Percentiles rank a stretch among this genome's conserved stretches.
Conservation (phyloP, 176 grass and related monocot genomes). For the Dactylis glomerata region DNA sequence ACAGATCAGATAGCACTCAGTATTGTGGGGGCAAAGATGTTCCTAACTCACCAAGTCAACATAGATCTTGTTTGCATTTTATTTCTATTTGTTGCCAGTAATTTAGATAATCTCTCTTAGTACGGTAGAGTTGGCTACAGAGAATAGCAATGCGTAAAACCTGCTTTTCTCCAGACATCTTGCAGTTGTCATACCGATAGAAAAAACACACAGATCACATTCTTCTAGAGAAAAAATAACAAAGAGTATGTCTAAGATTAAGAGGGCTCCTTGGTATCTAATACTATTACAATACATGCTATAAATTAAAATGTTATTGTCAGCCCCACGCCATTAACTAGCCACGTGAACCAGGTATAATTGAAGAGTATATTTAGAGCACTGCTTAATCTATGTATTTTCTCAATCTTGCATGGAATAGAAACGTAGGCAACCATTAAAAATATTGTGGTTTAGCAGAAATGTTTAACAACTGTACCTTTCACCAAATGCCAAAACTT, state of each 20-base stretch:
- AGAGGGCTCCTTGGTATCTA: background rate
- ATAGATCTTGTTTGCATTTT: background rate
- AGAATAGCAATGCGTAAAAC: background rate
- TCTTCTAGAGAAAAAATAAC: background rate
- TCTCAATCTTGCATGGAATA: background rate
- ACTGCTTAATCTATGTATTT: background rate
- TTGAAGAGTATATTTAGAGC: background rate
- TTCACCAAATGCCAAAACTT: slow-evolving; percentile 90
- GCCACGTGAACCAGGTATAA: background rate
- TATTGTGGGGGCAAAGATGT: background rate
- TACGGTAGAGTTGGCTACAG: background rate
- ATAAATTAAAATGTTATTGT: background rate
- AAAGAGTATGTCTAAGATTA: background rate
- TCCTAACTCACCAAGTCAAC: background rate
- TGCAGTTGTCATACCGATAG: background rate
- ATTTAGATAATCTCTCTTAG: background rate
- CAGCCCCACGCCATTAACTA: background rate
- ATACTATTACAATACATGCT: background rate
- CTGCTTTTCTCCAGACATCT: background rate
- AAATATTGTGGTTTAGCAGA: slow-evolving; percentile 12
- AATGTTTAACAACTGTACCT: slow-evolving; percentile 46
- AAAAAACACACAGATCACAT: background rate
- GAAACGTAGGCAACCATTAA: background rate
- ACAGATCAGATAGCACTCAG: background rate
- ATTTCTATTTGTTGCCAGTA: background rate